phyloP scores from a whole-genome alignment of 108 stramenopile genomes.

The Nitzschia sp. region DNA sequence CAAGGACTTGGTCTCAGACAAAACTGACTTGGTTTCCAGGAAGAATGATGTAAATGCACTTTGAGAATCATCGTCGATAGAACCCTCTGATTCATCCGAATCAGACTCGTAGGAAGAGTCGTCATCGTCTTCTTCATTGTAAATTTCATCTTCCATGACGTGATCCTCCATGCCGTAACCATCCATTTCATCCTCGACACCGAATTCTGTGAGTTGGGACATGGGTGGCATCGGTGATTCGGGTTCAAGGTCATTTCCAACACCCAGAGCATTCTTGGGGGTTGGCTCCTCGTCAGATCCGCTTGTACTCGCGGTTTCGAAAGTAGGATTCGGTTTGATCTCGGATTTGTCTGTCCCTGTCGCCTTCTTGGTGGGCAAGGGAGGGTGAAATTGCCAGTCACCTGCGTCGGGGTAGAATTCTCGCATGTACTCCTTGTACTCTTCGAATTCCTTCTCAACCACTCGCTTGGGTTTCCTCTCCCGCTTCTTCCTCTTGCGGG shows the following conservation, averaged over 20 bases:
- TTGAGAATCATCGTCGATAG: slow-evolving; percentile 9
- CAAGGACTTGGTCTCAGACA: slow-evolving; percentile 33
- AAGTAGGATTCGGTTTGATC: slow-evolving; percentile 23
- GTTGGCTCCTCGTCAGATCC: neutral
- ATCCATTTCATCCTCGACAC: neutral
- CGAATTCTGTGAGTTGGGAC: too few relatives aligned
- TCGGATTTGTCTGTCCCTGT: slow-evolving; percentile 12
- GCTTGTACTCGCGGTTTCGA: slow-evolving; percentile 22
- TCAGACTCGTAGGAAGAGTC: slow-evolving; percentile 19
- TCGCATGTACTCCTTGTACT: slow-evolving; percentile 49
- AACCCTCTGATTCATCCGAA: slow-evolving; percentile 13
- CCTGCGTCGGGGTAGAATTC: slow-evolving; percentile 37
- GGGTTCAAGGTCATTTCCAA: too few relatives aligned
- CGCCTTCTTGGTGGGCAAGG: neutral
- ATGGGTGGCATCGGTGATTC: too few relatives aligned
- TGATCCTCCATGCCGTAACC: neutral
- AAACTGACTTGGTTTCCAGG: slow-evolving; percentile 12
- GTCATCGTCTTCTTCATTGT: slow-evolving; percentile 4
- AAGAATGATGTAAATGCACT: slow-evolving; percentile 29
- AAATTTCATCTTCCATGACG: neutral
- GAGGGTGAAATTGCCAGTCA: slow-evolving; percentile 34
- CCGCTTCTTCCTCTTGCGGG: slow-evolving; percentile 22
- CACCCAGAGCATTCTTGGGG: too few relatives aligned
- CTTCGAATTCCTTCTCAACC: slow-evolving; percentile 46
- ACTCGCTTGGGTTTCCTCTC: slow-evolving; percentile 29